Evolutionary conservation across 495 filamentous ascomycete species (phyloP).

Genomic region (Hyaloscypha hepaticicola): DNA sequence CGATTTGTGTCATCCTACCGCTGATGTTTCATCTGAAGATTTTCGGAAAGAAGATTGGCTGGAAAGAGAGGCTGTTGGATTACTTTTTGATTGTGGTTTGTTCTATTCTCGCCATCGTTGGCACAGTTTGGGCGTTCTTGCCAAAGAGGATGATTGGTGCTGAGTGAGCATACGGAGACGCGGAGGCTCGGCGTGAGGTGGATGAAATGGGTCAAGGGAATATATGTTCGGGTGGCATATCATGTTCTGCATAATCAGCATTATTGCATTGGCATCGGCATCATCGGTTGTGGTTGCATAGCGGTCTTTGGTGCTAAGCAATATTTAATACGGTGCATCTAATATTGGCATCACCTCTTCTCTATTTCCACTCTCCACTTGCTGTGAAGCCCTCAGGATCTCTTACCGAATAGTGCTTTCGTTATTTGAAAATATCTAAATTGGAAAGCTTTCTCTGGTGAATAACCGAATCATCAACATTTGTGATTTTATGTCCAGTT

Average conservation of each 20-base stretch:
- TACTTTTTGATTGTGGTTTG: conserved; percentile 71
- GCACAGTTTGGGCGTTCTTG: conserved; percentile 86
- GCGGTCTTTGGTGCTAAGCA: too few relatives aligned
- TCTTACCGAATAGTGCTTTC: too few relatives aligned
- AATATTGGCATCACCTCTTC: too few relatives aligned
- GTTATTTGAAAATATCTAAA: too few relatives aligned
- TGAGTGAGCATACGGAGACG: conserved; percentile 25
- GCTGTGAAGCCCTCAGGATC: too few relatives aligned
- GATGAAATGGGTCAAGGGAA: neutral
- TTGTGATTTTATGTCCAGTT: too few relatives aligned
- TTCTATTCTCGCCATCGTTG: conserved; percentile 65
- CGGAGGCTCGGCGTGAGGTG: neutral
- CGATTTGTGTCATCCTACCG: conserved; percentile 89
- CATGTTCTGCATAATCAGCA: neutral
- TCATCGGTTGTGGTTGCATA: too few relatives aligned
- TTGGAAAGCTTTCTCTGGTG: too few relatives aligned
- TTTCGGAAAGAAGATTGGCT: conserved; percentile 75
- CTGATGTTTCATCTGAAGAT: conserved; percentile 90
- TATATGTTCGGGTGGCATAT: too few relatives aligned
- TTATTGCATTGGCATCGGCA: neutral
- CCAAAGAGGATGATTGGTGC: conserved; percentile 61
- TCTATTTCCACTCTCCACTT: too few relatives aligned
- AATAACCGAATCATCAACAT: too few relatives aligned
- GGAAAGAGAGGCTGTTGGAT: conserved; percentile 61
- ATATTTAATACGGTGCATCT: too few relatives aligned